Conservation (phyloP, 768 basidiomycete genomes). For the Lentinula guzmanii region DNA sequence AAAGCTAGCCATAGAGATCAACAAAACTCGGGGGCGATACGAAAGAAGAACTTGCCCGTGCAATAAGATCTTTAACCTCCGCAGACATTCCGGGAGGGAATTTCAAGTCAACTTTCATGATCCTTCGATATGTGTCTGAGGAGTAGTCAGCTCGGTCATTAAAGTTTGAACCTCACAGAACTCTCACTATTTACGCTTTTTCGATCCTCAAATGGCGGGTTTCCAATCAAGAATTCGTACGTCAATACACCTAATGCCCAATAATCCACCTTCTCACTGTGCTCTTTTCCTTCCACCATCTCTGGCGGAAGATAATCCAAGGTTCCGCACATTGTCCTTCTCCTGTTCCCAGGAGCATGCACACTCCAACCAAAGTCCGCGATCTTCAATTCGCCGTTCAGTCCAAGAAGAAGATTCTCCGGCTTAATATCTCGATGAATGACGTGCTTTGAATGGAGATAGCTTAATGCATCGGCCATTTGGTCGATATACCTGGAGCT, state of each 20-base stretch:
- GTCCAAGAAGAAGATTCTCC: slow-evolving; percentile 89
- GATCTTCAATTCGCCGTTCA: slow-evolving; percentile 97
- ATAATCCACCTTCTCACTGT: slow-evolving; percentile 85
- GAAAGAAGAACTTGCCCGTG: slow-evolving; percentile 32
- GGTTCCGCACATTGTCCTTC: slow-evolving; percentile 92
- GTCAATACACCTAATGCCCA: slow-evolving; percentile 98
- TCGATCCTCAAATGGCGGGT: slow-evolving; percentile 81
- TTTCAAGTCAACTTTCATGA: slow-evolving; percentile 78
- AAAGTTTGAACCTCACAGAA: background rate
- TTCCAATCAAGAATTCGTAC: slow-evolving; percentile 76
- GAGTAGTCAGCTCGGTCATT: background rate
- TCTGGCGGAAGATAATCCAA: slow-evolving; percentile 96
- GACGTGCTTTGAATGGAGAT: slow-evolving; percentile 93
- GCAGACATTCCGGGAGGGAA: slow-evolving; percentile 54
- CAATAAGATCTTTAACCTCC: slow-evolving; percentile 65
- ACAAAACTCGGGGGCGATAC: background rate
- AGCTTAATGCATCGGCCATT: slow-evolving; percentile 93
- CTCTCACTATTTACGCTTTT: slow-evolving; percentile 66
- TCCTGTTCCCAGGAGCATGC: slow-evolving; percentile 86
- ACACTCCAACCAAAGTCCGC: slow-evolving; percentile 99
- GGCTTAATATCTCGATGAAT: slow-evolving; percentile 99
- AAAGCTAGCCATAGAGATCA: slow-evolving; percentile 47
- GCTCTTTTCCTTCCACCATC: slow-evolving; percentile 93
- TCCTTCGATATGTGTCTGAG: slow-evolving; percentile 84
- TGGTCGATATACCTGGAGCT: slow-evolving; percentile 91